phyloP scores from a whole-genome alignment of 2,329 filamentous ascomycete species.

The Penicillium sp. region DNA sequence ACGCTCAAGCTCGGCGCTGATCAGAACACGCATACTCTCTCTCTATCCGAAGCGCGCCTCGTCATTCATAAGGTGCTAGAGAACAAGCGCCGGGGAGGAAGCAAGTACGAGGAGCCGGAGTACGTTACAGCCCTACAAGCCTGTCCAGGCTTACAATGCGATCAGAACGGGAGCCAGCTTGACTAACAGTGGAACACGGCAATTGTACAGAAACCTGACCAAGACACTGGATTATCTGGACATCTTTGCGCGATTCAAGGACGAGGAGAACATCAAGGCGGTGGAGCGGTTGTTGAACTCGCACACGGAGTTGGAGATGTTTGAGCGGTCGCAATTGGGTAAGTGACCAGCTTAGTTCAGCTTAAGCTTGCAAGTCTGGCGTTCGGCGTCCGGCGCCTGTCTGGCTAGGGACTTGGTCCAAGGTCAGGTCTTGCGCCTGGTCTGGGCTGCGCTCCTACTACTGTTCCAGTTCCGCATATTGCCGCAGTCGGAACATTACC shows the following conservation, averaged over 20 bases:
- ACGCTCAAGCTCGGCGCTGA: constrained; percentile 91
- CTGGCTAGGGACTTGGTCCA: not conserved
- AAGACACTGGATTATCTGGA: constrained; percentile 93
- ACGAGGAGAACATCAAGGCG: constrained; percentile 92
- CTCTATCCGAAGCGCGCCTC: constrained; percentile 86
- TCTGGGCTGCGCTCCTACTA: not conserved
- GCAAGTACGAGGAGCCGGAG: constrained; percentile 84
- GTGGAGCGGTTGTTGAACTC: constrained; percentile 83
- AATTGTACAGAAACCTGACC: constrained; percentile 62
- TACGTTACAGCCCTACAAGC: constrained; percentile 51
- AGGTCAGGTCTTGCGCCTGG: not conserved
- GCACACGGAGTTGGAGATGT: constrained; percentile 77
- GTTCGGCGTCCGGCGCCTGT: not conserved
- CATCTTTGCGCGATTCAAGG: constrained; percentile 92
- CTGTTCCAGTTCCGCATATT: not conserved
- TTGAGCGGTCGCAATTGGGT: constrained; percentile 93
- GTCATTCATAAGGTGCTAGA: constrained; percentile 88
- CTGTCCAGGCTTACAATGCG: constrained; percentile 3
- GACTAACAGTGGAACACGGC: constrained; percentile 2
- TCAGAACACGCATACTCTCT: constrained; percentile 86
- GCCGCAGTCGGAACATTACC: not conserved
- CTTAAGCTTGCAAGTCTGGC: not conserved
- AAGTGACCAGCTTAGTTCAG: constrained; percentile 35
- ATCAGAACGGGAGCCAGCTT: not conserved
- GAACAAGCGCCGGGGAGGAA: constrained; percentile 76